Conservation (phyloP, 108 stramenopile species). For the Aurantiochytrium sp. region DNA sequence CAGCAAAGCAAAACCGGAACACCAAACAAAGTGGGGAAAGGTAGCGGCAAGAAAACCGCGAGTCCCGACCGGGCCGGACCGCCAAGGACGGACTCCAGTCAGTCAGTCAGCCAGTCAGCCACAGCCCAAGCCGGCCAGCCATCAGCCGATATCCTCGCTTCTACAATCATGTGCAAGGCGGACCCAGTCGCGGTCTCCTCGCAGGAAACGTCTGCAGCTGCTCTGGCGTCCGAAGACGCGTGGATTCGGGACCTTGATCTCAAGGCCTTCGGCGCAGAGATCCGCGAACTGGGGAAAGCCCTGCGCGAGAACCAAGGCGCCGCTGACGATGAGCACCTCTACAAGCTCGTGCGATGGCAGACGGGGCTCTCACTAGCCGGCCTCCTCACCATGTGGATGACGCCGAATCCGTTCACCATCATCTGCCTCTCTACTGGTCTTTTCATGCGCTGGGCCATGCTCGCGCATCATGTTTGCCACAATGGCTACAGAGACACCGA, state of each 20-base stretch:
- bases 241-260: conserved; percentile 72
- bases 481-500: conserved; percentile 71
- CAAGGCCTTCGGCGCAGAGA: conserved; percentile 65
- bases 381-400: conserved; percentile 49
- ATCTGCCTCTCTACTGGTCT: conserved; percentile 61
- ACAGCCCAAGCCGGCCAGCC: too few species aligned
- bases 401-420: conserved; percentile 47
- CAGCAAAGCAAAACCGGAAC: too few species aligned
- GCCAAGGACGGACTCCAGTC: too few species aligned
- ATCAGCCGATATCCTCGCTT: too few species aligned
- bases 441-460: conserved; percentile 72
- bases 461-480: conserved; percentile 77
- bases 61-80: too few species aligned
- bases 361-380: conserved; percentile 67
- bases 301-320: conserved; percentile 64
- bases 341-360: conserved; percentile 75
- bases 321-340: conserved; percentile 72
- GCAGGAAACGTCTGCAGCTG: too few species aligned
- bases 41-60: too few species aligned
- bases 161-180: too few species aligned
- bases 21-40: too few species aligned
- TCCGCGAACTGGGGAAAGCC: conserved; percentile 64
- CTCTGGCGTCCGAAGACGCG: conserved; percentile 12
- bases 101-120: too few species aligned
- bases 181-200: too few species aligned